A percentile compares a stretch with the other conserved stretches of the same genome.
These are phyloP conservation scores for Urostyla sp. DNA, from an alignment of 73 alveolate genomes.

Conservation along the genomic window DNA sequence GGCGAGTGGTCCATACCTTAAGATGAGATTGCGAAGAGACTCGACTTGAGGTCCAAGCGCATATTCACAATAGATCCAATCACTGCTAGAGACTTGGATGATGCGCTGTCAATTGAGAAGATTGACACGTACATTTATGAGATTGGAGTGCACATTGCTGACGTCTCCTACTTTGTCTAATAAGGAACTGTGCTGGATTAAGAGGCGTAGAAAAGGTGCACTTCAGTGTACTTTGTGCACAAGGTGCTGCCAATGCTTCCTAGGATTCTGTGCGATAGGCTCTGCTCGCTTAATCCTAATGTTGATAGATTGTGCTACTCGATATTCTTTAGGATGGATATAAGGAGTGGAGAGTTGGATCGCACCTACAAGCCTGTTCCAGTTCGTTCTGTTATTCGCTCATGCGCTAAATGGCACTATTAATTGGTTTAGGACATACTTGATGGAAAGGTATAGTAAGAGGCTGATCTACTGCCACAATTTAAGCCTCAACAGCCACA, in stretches of 20 bases:
- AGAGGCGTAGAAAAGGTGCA: slow-evolving; percentile 89
- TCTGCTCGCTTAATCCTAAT: slow-evolving; percentile 92
- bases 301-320: slow-evolving; percentile 94
- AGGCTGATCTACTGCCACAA: slow-evolving; percentile 71
- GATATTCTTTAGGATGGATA: slow-evolving; percentile 84
- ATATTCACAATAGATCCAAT: slow-evolving; percentile 94
- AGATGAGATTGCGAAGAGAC: slow-evolving; percentile 73
- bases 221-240: slow-evolving; percentile 94
- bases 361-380: slow-evolving; percentile 76
- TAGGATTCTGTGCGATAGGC: slow-evolving; percentile 82
- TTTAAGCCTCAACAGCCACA: slow-evolving; percentile 67
- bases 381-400: slow-evolving; percentile 81
- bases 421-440: slow-evolving; percentile 85
- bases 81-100: slow-evolving; percentile 95
- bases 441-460: slow-evolving; percentile 75
- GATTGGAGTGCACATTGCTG: slow-evolving; percentile 98
- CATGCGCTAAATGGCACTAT: slow-evolving; percentile 89
- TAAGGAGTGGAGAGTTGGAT: slow-evolving; percentile 66
- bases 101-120: slow-evolving; percentile 86
- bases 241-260: slow-evolving; percentile 95
- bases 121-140: slow-evolving; percentile 78
- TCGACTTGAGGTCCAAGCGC: slow-evolving; percentile 83
- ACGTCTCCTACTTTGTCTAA: slow-evolving; percentile 88
- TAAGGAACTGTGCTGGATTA: slow-evolving; percentile 81
- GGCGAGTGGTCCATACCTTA: slow-evolving; percentile 67